Evolutionary conservation across 768 basidiomycete species (phyloP).

Genomic region (Auriscalpium vulgare): DNA sequence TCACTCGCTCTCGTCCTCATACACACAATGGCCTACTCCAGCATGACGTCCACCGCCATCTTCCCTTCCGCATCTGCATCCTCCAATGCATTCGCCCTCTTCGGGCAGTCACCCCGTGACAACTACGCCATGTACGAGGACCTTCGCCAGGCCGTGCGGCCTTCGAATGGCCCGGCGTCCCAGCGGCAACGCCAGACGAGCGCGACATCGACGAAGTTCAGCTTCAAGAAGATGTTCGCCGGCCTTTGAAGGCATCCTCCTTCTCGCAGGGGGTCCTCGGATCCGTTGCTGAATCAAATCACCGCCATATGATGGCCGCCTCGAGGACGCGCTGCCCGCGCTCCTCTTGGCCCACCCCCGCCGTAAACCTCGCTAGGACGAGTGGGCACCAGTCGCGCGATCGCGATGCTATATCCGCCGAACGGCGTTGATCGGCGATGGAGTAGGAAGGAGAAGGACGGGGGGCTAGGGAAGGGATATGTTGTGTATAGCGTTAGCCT

Average conservation of each 20-base stretch:
- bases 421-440: not conserved
- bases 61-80: constrained; percentile 13
- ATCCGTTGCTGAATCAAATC: no score
- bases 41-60: constrained; percentile 2
- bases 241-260: not conserved
- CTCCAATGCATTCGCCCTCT: constrained; percentile 13
- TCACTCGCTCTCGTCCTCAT: constrained; percentile 12
- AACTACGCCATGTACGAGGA: constrained; percentile 15
- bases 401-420: not conserved
- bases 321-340: not conserved
- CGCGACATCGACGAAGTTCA: constrained; percentile 11
- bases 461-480: not conserved
- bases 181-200: constrained; percentile 9
- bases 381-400: not conserved
- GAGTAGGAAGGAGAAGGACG: not conserved
- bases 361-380: not conserved
- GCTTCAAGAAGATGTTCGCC: constrained; percentile 12
- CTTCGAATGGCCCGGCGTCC: not conserved
- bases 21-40: constrained; percentile 1
- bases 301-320: not conserved
- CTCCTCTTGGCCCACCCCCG: not conserved
- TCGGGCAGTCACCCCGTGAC: constrained; percentile 17
- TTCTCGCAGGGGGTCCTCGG: not conserved
- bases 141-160: constrained; percentile 2
- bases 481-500: not conserved